phyloP scores from a whole-genome alignment of 495 filamentous ascomycete species.

The Lophiotrema nucula region DNA sequence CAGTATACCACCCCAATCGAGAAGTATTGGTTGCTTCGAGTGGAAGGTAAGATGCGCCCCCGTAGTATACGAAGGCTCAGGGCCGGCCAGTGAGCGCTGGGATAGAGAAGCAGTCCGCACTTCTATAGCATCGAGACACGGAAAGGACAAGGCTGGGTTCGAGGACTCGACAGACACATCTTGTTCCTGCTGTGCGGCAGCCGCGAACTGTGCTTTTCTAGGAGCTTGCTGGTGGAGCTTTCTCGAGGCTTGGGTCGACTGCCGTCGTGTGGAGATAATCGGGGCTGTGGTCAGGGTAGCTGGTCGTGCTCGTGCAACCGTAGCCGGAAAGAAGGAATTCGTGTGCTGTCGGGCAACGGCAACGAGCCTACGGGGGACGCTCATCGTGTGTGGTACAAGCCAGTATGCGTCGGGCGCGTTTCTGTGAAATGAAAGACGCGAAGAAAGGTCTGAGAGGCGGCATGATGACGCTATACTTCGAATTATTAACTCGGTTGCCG shows the following conservation, averaged over 20 bases:
- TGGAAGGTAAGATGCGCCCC: slow-evolving; percentile 75
- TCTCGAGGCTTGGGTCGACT: slow-evolving; percentile 25
- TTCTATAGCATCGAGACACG: slow-evolving; percentile 91
- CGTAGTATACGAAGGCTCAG: slow-evolving; percentile 91
- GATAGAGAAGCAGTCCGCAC: slow-evolving; percentile 75
- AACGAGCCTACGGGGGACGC: slow-evolving; percentile 24
- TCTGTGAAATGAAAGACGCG: neutral
- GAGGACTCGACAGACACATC: slow-evolving; percentile 50
- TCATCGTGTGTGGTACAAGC: slow-evolving; percentile 11
- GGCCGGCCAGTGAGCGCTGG: slow-evolving; percentile 71
- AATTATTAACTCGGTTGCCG: neutral
- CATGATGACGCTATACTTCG: slow-evolving; percentile 15
- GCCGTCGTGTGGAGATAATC: neutral
- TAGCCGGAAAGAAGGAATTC: neutral
- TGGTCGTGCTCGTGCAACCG: neutral
- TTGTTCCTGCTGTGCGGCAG: neutral
- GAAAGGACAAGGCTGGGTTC: slow-evolving; percentile 91
- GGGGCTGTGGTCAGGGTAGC: neutral
- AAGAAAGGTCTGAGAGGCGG: neutral
- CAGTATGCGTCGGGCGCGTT: neutral
- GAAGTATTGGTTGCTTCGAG: slow-evolving; percentile 68
- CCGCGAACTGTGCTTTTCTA: slow-evolving; percentile 20
- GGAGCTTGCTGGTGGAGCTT: slow-evolving; percentile 30
- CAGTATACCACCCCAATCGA: slow-evolving; percentile 92
- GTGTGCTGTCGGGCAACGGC: neutral